Conservation (phyloP, 1,139 yeast genomes). For the Candida sp. region DNA sequence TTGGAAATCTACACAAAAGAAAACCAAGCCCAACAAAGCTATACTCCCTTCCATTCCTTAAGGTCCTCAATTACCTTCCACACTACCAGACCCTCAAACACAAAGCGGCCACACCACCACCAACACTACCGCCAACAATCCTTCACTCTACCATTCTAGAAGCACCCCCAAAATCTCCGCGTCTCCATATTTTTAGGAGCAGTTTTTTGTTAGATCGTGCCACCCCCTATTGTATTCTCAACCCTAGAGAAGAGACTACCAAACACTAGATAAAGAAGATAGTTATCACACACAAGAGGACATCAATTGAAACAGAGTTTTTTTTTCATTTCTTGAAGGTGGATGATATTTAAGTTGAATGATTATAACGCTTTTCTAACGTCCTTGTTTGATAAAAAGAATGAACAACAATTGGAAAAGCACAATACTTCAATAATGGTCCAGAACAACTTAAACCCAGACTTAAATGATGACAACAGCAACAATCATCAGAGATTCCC, state of each 20-base stretch:
- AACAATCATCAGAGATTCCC: conserved; percentile 20
- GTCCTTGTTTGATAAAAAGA: conserved; percentile 29
- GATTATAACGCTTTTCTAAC: conserved; percentile 37
- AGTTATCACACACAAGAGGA: neutral
- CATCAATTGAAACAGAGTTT: neutral
- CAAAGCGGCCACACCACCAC: too few relatives aligned
- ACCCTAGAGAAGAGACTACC: too few relatives aligned
- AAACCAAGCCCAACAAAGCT: neutral
- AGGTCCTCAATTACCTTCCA: too few relatives aligned
- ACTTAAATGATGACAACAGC: neutral
- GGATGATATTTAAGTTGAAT: conserved; percentile 34
- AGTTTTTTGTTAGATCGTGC: too few relatives aligned
- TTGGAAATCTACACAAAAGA: neutral
- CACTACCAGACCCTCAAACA: too few relatives aligned
- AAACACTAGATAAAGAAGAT: too few relatives aligned
- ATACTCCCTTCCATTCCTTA: neutral
- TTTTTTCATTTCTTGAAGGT: neutral
- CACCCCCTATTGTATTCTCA: too few relatives aligned
- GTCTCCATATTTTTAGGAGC: too few relatives aligned
- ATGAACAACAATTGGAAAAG: conserved; percentile 7
- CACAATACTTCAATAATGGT: conserved; percentile 2
- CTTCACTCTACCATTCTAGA: too few relatives aligned
- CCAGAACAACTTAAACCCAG: neutral
- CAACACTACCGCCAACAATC: too few relatives aligned
- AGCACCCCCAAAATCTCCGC: too few relatives aligned